Evolutionary conservation across 805 yeast genomes (phyloP).

Genomic region (Saccharomycopsis microspora): DNA sequence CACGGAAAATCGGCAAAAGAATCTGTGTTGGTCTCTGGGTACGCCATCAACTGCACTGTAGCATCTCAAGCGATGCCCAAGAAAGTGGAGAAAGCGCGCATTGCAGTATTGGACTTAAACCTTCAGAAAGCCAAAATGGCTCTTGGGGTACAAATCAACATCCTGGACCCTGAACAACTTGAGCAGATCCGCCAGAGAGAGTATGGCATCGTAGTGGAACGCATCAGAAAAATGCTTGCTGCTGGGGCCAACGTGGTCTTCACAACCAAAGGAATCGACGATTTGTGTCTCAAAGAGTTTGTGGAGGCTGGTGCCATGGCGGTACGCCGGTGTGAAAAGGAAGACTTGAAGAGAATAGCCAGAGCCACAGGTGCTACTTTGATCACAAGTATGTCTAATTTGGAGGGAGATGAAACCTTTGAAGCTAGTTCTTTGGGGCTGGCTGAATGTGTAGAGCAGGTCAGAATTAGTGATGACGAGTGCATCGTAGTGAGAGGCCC

Average conservation of each 20-base stretch:
- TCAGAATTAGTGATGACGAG: conserved; percentile 90
- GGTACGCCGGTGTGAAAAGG: conserved; percentile 93
- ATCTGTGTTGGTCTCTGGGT: conserved; percentile 80
- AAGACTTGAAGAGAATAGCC: conserved; percentile 92
- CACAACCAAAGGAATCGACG: conserved; percentile 93
- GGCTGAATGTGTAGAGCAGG: conserved; percentile 87
- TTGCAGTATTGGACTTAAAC: conserved; percentile 85
- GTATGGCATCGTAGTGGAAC: conserved; percentile 73
- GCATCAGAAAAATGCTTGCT: conserved; percentile 65
- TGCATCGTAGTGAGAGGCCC: conserved; percentile 89
- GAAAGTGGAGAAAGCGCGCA: conserved; percentile 54
- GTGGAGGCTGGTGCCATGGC: conserved; percentile 91
- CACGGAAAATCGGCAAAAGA: conserved; percentile 91
- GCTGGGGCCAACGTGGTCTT: conserved; percentile 91
- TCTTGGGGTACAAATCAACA: conserved; percentile 93
- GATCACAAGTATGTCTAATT: conserved; percentile 74
- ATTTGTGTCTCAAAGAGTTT: conserved; percentile 80
- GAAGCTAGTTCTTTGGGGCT: conserved; percentile 76
- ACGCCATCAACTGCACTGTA: conserved; percentile 92
- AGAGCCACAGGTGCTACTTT: conserved; percentile 96
- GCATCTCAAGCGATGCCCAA: conserved; percentile 96
- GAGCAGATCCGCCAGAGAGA: conserved; percentile 88
- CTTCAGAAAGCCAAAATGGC: conserved; percentile 96
- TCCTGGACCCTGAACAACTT: conserved; percentile 93
- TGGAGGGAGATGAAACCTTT: conserved; percentile 92